Conservation (phyloP, 345 rosid species). For the Hibiscus mutabilis region DNA sequence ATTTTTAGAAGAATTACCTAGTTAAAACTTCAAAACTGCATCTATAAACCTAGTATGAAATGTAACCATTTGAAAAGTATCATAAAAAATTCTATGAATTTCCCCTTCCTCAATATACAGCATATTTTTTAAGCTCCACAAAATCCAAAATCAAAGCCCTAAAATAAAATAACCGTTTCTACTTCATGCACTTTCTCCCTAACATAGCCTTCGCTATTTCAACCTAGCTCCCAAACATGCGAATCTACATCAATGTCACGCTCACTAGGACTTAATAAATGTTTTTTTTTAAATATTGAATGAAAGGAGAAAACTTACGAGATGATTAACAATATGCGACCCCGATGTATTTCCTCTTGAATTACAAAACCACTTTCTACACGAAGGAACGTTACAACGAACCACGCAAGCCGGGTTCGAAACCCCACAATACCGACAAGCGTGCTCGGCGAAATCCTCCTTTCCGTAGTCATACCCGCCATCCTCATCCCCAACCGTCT, state of each 20-base stretch:
- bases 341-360: constrained; percentile 99
- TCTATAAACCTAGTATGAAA: not conserved
- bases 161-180: not conserved
- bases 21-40: not conserved
- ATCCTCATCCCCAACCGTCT: constrained; percentile 70
- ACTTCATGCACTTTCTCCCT: not conserved
- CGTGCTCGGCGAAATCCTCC: constrained; percentile 84
- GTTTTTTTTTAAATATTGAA: not conserved
- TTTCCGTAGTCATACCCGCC: constrained; percentile 66
- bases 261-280: not conserved
- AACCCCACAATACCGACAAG: constrained; percentile 94
- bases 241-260: not conserved
- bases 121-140: not conserved
- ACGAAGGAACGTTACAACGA: constrained; percentile 93
- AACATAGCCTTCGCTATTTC: not conserved
- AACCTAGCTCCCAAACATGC: not conserved
- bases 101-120: not conserved
- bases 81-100: not conserved
- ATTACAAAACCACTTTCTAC: constrained; percentile 99
- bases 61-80: not conserved
- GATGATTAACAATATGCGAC: constrained; percentile 96
- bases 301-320: constrained; percentile 46
- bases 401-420: constrained; percentile 98
- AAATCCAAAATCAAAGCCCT: not conserved
- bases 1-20: not conserved